phyloP scores from a whole-genome alignment of 495 filamentous ascomycete genomes.

The Penicillium tannophilum region DNA sequence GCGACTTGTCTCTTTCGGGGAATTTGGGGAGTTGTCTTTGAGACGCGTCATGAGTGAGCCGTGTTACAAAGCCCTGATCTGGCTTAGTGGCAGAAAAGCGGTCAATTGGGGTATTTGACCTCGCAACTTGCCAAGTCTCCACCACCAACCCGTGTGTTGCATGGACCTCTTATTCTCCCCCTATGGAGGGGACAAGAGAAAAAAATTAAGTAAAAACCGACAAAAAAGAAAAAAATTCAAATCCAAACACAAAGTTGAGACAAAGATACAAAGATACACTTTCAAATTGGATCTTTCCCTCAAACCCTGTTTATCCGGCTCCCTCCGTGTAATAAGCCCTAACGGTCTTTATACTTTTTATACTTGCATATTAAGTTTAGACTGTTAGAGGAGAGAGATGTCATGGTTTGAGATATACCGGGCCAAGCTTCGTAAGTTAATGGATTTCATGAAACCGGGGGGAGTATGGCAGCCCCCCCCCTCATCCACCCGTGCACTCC shows the following conservation, averaged over 20 bases:
- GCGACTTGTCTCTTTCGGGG: neutral
- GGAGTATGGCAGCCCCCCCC: neutral
- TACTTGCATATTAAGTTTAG: slow-evolving; percentile 7
- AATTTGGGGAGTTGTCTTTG: neutral
- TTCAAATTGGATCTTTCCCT: slow-evolving; percentile 18
- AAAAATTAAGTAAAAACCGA: neutral
- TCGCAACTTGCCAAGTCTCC: slow-evolving; percentile 10
- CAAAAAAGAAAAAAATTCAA: neutral
- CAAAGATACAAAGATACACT: slow-evolving; percentile 16
- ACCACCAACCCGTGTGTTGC: slow-evolving; percentile 22
- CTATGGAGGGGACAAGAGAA: neutral
- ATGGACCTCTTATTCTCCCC: slow-evolving; percentile 15
- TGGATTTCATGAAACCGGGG: neutral
- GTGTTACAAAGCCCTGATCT: slow-evolving; percentile 13
- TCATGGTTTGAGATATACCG: slow-evolving; percentile 10
- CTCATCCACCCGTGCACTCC: neutral
- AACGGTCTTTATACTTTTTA: slow-evolving; percentile 15
- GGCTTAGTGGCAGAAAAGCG: slow-evolving; percentile 21
- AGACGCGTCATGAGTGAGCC: slow-evolving; percentile 27
- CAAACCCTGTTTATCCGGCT: slow-evolving; percentile 28
- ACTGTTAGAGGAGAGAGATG: neutral
- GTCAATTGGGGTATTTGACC: slow-evolving; percentile 16
- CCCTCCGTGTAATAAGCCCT: slow-evolving; percentile 18
- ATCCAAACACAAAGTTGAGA: neutral
- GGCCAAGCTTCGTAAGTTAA: neutral